These are phyloP conservation scores for Hymenoscyphus linearis DNA, from an alignment of 2,329 filamentous ascomycete genomes.

Conservation along the genomic window DNA sequence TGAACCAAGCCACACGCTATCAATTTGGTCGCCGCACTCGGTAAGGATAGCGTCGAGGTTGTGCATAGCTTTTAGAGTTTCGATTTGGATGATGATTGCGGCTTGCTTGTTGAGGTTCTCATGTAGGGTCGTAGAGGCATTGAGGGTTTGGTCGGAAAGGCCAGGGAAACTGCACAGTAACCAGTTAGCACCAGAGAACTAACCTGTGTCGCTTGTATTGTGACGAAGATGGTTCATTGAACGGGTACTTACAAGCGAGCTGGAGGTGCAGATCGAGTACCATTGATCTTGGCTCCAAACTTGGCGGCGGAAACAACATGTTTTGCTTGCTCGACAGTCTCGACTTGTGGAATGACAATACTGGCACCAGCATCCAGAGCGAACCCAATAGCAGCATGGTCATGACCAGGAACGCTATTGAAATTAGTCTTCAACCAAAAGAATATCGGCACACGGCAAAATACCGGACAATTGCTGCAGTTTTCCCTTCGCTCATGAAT, in stretches of 20 bases:
- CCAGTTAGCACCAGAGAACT: not conserved
- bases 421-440: not conserved
- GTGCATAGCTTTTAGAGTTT: conserved; percentile 38
- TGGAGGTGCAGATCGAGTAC: conserved; percentile 42
- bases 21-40: conserved; percentile 39
- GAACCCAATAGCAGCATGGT: conserved; percentile 42
- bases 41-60: conserved; percentile 47
- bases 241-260: conserved; percentile 30
- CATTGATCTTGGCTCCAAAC: conserved; percentile 36
- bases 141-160: conserved; percentile 35
- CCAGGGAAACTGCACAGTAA: conserved; percentile 29
- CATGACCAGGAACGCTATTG: conserved; percentile 39
- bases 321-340: conserved; percentile 42
- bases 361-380: conserved; percentile 45
- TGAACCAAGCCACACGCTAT: conserved; percentile 42
- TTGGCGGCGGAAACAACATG: conserved; percentile 40
- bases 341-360: conserved; percentile 43
- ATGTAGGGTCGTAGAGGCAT: conserved; percentile 33
- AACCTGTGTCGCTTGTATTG: not conserved
- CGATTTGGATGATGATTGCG: conserved; percentile 45
- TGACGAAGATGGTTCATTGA: not conserved
- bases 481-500: conserved; percentile 42
- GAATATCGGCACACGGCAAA: not conserved
- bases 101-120: conserved; percentile 42
- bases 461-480: conserved; percentile 41